Conservation (phyloP, 2,329 filamentous ascomycete genomes). For the Curvularia lunata region DNA sequence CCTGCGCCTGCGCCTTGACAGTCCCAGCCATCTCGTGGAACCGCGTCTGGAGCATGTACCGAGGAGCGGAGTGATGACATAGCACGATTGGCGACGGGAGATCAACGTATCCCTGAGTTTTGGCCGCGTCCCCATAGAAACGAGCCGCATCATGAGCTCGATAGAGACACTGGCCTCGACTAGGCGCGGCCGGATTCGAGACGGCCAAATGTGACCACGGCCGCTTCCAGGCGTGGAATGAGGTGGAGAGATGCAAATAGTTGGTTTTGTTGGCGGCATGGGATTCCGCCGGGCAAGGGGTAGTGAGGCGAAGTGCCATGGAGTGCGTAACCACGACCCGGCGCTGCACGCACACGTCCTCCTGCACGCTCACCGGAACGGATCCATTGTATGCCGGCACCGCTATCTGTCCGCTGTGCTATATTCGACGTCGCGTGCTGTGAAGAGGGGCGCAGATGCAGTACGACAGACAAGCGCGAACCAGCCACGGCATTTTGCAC, state of each 20-base stretch:
- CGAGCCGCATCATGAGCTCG: constrained; percentile 2
- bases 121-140: constrained; percentile 16
- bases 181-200: not conserved
- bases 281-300: not conserved
- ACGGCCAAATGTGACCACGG: not conserved
- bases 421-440: constrained; percentile 3
- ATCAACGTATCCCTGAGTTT: constrained; percentile 23
- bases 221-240: not conserved
- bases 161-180: not conserved
- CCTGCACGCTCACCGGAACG: not conserved
- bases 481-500: constrained; percentile 15
- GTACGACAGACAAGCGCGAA: not conserved
- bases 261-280: constrained; percentile 1
- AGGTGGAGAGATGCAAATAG: not conserved
- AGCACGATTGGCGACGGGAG: constrained; percentile 21
- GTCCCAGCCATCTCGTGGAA: constrained; percentile 12
- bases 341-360: not conserved
- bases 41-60: not conserved
- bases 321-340: not conserved
- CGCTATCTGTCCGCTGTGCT: constrained; percentile 5
- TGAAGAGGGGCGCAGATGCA: constrained; percentile 1
- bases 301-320: constrained; percentile 1
- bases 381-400: not conserved
- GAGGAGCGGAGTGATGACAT: constrained; percentile 14
- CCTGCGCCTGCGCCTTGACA: constrained; percentile 3